Conservation (phyloP, 179 eudicot genomes). For the Silene vulgaris region DNA sequence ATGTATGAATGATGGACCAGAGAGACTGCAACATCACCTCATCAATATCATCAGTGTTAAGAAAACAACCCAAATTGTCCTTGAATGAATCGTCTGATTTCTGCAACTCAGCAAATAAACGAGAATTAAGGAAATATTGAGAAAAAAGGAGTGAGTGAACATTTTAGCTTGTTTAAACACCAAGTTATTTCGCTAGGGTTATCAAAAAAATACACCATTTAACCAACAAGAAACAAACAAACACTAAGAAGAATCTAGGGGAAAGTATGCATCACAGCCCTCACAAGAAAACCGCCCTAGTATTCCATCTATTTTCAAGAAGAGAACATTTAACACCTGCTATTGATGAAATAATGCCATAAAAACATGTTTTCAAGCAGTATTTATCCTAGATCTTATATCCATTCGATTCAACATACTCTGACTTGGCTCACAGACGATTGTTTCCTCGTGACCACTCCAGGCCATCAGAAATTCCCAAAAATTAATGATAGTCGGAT, state of each 20-base stretch:
- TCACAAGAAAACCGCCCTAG: slow-evolving; percentile 2
- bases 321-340: background rate
- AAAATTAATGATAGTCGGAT: background rate
- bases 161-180: background rate
- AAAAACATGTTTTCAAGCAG: background rate
- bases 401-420: background rate
- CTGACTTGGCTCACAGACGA: background rate
- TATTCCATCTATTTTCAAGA: background rate
- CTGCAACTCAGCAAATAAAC: slow-evolving; percentile 36
- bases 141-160: slow-evolving; percentile 5
- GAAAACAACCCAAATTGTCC: slow-evolving; percentile 53
- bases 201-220: background rate
- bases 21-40: slow-evolving; percentile 48
- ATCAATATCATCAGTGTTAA: slow-evolving; percentile 55
- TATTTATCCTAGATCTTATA: background rate
- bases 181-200: background rate
- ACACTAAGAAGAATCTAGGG: background rate
- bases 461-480: background rate
- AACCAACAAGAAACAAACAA: background rate
- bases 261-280: background rate
- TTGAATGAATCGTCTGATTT: slow-evolving; percentile 34
- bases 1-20: background rate
- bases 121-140: background rate
- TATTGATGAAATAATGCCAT: slow-evolving; percentile 3
- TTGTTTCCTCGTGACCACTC: background rate